Evolutionary conservation across 2,329 filamentous ascomycete species (phyloP), one percentile per base, ranked within the genome.

Genomic region (Ophidiomyces ophidiicola): DNA sequence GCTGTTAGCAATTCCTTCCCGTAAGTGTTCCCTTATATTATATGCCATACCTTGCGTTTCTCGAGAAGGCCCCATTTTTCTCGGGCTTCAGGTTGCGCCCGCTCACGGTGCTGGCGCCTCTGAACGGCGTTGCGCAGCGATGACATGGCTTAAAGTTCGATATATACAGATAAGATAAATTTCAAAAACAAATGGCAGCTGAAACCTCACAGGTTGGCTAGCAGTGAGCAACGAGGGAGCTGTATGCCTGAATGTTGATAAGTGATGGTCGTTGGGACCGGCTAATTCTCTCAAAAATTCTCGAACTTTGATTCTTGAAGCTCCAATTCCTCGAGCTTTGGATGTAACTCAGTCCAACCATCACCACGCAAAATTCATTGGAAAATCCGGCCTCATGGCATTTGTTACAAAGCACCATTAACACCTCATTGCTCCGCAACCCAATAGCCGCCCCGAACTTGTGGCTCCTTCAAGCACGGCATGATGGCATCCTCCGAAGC

Each of bases 61-160:
- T 96, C 90, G 45, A 96, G 78, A 15, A 96, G 74, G 48, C 90
- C 90, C 64, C 86, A 85, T 67, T 84, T 84, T 48, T 79, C 69
- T 38, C 90, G 83, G 57, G 87, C 82, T 47, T 76, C 63, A 28
- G 87, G 82, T 61, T 96, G 90, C 24, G 83, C 82, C 52, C 90
- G 80, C 70, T 96, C 90, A 51, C 80, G 76, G 63, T 96, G 88
- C 50, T 85, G 80, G 55, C 85, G 84, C 62, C 84, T 76, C 51
- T 85, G 76, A 45, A 87, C 74, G 57, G 70, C 69, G 53, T 74
- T 74, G 49, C 71, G 68, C 59, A 74, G 66, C 25, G 71, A 72
- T 17, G 71, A 74, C 71, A 74, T 74, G 19, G 19, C n/a, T n/a
- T n/a, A n/a, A n/a, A n/a, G n/a, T n/a, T n/a, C n/a, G n/a, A n/a